Percentiles rank a stretch among this genome's conserved stretches.
Evolutionary conservation across 768 basidiomycete genomes (phyloP).

Genomic region (Psilocybe subaeruginosa): DNA sequence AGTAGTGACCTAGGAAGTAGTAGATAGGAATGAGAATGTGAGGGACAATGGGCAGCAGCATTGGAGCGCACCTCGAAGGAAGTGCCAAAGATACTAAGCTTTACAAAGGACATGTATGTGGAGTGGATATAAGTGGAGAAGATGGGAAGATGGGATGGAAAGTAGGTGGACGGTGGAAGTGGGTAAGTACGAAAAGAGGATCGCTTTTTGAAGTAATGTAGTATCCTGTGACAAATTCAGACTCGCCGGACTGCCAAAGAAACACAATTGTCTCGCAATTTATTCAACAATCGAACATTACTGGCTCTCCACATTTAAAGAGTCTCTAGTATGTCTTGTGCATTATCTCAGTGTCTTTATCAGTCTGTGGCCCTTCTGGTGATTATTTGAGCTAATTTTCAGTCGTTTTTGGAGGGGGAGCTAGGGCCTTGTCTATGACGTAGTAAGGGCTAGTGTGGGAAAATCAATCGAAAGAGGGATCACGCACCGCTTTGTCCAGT

Average conservation of each 20-base stretch:
- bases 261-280: conserved; percentile 1
- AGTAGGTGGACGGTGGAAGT: conserved; percentile 12
- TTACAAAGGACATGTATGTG: conserved; percentile 85
- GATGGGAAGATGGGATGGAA: conserved; percentile 8
- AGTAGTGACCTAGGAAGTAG: conserved; percentile 78
- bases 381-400: conserved; percentile 4
- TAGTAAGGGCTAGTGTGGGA: conserved; percentile 19
- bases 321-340: background rate
- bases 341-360: background rate
- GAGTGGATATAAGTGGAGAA: conserved; percentile 17
- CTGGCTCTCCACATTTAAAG: background rate
- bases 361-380: background rate
- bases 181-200: background rate
- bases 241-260: background rate
- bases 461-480: conserved; percentile 4
- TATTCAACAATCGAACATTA: background rate
- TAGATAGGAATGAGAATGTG: conserved; percentile 15
- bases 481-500: background rate
- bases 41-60: conserved; percentile 17
- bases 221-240: conserved; percentile 16
- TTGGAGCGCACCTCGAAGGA: conserved; percentile 79
- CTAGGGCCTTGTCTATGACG: conserved; percentile 18
- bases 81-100: conserved; percentile 98
- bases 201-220: conserved; percentile 24
- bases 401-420: background rate